These are phyloP conservation scores for Barnettozyma populi DNA, from an alignment of 805 yeast genomes.

Conservation along the genomic window DNA sequence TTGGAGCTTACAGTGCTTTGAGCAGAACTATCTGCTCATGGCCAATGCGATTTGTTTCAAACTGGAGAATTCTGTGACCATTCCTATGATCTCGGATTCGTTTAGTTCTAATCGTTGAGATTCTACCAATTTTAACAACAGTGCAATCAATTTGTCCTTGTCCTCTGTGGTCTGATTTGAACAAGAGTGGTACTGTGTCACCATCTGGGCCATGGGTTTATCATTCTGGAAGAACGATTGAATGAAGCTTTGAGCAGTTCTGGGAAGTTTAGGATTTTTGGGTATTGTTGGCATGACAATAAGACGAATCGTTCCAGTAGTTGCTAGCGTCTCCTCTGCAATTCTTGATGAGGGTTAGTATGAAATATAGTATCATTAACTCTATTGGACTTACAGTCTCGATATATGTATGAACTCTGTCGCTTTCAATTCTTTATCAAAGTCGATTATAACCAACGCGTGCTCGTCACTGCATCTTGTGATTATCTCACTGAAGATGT, in stretches of 20 bases:
- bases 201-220: conserved; percentile 5
- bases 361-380: neutral
- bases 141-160: conserved; percentile 1
- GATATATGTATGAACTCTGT: neutral
- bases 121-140: conserved; percentile 7
- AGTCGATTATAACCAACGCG: neutral
- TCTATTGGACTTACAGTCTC: conserved; percentile 2
- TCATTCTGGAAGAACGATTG: conserved; percentile 6
- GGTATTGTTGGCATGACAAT: neutral
- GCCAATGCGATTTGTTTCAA: conserved; percentile 2
- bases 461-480: neutral
- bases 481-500: neutral
- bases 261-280: neutral
- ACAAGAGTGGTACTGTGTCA: neutral
- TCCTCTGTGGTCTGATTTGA: neutral
- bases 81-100: conserved; percentile 4
- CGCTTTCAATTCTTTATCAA: neutral
- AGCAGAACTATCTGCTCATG: too few species aligned
- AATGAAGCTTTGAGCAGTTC: neutral
- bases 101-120: conserved; percentile 1
- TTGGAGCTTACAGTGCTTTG: too few species aligned
- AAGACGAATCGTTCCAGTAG: neutral
- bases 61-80: conserved; percentile 1
- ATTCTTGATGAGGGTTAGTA: neutral
- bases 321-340: neutral